Base-by-base conservation (phyloP, 768 basidiomycete genomes). In the Lactarius sp. region DNA sequence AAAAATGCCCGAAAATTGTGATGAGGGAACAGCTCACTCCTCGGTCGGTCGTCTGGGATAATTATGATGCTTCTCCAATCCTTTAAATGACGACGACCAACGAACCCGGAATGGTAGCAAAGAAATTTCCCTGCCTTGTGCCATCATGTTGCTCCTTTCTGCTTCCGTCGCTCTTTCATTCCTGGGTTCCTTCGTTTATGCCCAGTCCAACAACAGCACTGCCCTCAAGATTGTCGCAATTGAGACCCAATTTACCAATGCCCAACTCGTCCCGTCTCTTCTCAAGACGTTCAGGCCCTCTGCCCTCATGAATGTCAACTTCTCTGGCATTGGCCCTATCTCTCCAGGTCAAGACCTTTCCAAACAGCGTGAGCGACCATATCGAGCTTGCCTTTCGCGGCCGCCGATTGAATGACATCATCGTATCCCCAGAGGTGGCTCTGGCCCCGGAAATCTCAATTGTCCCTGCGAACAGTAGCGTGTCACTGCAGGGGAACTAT, bases 201-300 rank as follows among this genome's bases (percentile, higher is more conserved):
- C 83, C 33, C 84, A 87, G 72, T 68, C 7, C 49, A 60, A 74
- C 60, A 75, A 76, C 59, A 73, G 74, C 10, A 47, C 46, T 34
- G 64, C 71, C 27, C 66, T 85, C 37, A 79, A 79, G 59, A 75
- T 89, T 53, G 78, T 78, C 60, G 83, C 81, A 36, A 83, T 88
- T 59, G 75, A 86, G 70, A 89, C 89, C 22, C 85, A 91, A 73
- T 88, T 92, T 73, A 73, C 68, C 14, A 79, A 82, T 62, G 78
- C 86, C 20, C 77, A 73, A 55, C 73, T 92, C 65, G 84, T 88
- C 44, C 90, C 92, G 1, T 75, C 80, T 56, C 73, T 88, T 52
- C 68, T 93, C 52, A 33, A 79, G 7, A 72, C 75, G n/a, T 91
- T 92, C 74, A 72, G 74, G 59, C 90, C 89, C 7, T 73, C 72